A percentile compares a stretch with the other conserved stretches of the same genome.
phyloP scores from a whole-genome alignment of 2,329 filamentous ascomycete species.

The Hypoxylon sp. region DNA sequence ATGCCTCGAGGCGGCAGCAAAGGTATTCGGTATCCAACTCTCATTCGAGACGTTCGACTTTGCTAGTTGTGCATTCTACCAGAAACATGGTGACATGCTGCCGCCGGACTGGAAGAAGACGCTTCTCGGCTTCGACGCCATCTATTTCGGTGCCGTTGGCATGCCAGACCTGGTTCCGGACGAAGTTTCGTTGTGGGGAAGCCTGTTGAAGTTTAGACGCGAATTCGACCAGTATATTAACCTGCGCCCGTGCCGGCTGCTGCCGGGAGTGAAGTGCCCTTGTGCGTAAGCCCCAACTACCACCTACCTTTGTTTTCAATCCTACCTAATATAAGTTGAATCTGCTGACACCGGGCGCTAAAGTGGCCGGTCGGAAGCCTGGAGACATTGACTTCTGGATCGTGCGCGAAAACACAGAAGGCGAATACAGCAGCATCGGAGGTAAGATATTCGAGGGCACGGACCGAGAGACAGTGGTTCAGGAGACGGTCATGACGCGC shows the following conservation, averaged over 20 bases:
- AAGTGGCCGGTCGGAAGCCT: slow-evolving; percentile 63
- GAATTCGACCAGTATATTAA: slow-evolving; percentile 79
- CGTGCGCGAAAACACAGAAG: slow-evolving; percentile 74
- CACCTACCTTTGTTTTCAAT: no score
- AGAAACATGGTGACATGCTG: slow-evolving; percentile 60
- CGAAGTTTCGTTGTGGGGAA: slow-evolving; percentile 76
- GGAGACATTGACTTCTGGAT: slow-evolving; percentile 77
- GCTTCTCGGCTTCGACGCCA: slow-evolving; percentile 73
- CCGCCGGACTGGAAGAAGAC: slow-evolving; percentile 64
- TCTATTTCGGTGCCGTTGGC: slow-evolving; percentile 78
- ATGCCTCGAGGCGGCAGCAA: slow-evolving; percentile 68
- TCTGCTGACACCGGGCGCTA: slow-evolving; percentile 1
- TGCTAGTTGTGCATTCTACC: slow-evolving; percentile 74
- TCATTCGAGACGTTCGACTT: slow-evolving; percentile 75
- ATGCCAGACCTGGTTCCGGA: slow-evolving; percentile 70
- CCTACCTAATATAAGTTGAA: background rate
- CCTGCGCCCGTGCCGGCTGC: slow-evolving; percentile 73
- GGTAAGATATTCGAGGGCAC: slow-evolving; percentile 71
- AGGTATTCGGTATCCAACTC: slow-evolving; percentile 66
- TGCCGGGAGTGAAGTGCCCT: slow-evolving; percentile 72
- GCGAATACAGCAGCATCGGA: slow-evolving; percentile 74
- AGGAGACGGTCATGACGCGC: slow-evolving; percentile 73
- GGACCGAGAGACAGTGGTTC: slow-evolving; percentile 71
- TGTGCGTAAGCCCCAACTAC: slow-evolving; percentile 36
- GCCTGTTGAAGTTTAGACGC: slow-evolving; percentile 76